phyloP scores from a whole-genome alignment of 768 basidiomycete genomes.

The Pleurotus platypus region DNA sequence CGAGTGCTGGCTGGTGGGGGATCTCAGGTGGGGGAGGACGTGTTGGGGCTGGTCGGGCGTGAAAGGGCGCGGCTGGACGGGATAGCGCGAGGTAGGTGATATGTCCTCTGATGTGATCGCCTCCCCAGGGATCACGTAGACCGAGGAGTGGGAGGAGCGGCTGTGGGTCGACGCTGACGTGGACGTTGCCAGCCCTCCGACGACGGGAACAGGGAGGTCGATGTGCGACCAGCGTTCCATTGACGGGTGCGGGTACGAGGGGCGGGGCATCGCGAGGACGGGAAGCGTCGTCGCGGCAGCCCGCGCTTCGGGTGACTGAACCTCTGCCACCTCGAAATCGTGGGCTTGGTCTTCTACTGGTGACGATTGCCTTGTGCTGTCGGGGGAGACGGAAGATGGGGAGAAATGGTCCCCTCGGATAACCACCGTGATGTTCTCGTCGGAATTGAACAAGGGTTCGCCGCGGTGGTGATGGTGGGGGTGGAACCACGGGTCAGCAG shows the following conservation, averaged over 20 bases:
- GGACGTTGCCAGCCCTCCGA: too few relatives aligned
- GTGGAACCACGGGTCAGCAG: too few relatives aligned
- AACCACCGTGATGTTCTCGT: slow-evolving; percentile 5
- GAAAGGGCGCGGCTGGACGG: not conserved
- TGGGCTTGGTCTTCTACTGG: not conserved
- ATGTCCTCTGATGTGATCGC: slow-evolving; percentile 5
- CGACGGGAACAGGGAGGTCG: not conserved
- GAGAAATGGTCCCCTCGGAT: slow-evolving; percentile 5
- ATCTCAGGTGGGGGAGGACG: not conserved
- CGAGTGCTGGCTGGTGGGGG: not conserved
- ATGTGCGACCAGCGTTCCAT: not conserved
- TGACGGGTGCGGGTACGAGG: slow-evolving; percentile 1
- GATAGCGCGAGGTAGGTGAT: not conserved
- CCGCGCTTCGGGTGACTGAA: too few relatives aligned
- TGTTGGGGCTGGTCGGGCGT: not conserved
- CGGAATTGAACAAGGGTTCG: slow-evolving; percentile 2
- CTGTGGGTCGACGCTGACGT: not conserved
- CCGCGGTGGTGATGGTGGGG: not conserved
- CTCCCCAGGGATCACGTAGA: slow-evolving; percentile 4
- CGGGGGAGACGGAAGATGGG: not conserved
- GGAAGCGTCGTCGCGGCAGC: not conserved
- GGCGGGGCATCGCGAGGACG: not conserved
- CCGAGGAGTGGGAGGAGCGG: not conserved
- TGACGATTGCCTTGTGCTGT: not conserved
- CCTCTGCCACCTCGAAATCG: too few relatives aligned